A percentile compares a stretch with the other conserved stretches of the same genome.
Evolutionary conservation across 257 asterid genomes (phyloP).

Genomic region (Primulina tabacum): DNA sequence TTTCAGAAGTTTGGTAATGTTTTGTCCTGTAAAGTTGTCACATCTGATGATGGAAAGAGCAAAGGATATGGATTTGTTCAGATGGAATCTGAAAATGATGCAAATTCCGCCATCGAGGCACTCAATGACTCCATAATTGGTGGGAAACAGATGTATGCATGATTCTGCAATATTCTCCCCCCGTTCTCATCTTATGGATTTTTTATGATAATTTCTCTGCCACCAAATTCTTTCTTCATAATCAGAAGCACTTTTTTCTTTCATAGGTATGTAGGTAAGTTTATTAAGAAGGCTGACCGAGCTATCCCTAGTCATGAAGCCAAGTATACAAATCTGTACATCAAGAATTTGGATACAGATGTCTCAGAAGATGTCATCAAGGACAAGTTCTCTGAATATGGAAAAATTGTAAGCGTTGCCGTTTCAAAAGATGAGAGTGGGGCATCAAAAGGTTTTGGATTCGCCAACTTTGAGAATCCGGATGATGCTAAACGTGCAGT

Average conservation of each 20-base stretch:
- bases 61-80: conserved; percentile 66
- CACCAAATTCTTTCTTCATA: neutral
- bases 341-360: conserved; percentile 61
- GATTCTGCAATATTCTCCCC: conserved; percentile 8
- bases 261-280: conserved; percentile 52
- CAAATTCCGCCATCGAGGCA: conserved; percentile 49
- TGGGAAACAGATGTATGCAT: conserved; percentile 46
- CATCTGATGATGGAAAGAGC: conserved; percentile 55
- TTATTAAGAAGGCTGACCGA: conserved; percentile 53
- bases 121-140: conserved; percentile 42
- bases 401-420: conserved; percentile 48
- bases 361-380: conserved; percentile 50
- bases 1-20: conserved; percentile 52
- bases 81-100: conserved; percentile 49
- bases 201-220: neutral
- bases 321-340: conserved; percentile 53
- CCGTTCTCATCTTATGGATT: conserved; percentile 7
- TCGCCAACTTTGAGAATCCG: conserved; percentile 59
- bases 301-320: conserved; percentile 31
- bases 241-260: conserved; percentile 13
- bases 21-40: conserved; percentile 49
- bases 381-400: conserved; percentile 55
- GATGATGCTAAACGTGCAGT: conserved; percentile 59
- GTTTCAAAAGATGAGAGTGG: conserved; percentile 61
- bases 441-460: conserved; percentile 74